Percentiles rank a stretch among this genome's conserved stretches.
These are phyloP conservation scores for Strobilomyces echinocephalus DNA, from an alignment of 768 basidiomycete genomes.

Conservation along the genomic window DNA sequence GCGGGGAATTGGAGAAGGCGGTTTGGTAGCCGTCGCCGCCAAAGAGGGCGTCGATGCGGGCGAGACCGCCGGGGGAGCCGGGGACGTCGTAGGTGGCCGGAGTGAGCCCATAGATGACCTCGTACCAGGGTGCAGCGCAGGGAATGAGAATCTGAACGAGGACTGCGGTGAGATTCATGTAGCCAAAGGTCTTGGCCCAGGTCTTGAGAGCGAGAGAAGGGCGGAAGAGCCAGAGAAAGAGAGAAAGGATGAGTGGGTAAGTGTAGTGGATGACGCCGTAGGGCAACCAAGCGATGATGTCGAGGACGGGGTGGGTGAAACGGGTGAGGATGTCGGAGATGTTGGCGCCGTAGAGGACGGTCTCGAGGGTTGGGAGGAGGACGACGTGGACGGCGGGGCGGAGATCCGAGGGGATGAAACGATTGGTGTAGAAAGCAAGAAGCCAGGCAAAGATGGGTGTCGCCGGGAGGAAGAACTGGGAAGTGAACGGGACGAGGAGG, in stretches of 20 bases:
- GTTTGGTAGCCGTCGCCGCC: conserved; percentile 70
- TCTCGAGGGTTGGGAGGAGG: conserved; percentile 90
- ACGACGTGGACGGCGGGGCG: conserved; percentile 88
- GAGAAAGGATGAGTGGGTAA: conserved; percentile 81
- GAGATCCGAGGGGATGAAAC: conserved; percentile 72
- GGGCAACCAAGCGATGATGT: conserved; percentile 92
- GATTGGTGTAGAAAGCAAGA: conserved; percentile 78
- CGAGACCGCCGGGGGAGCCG: conserved; percentile 90
- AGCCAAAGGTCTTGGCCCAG: conserved; percentile 87
- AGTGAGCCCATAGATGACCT: conserved; percentile 91
- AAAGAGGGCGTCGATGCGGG: conserved; percentile 87
- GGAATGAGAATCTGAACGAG: conserved; percentile 85
- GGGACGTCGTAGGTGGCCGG: conserved; percentile 91
- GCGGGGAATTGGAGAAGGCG: conserved; percentile 80
- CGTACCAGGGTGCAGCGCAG: conserved; percentile 96
- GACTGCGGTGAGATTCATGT: conserved; percentile 88
- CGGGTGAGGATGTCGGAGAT: conserved; percentile 95
- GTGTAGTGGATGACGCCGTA: conserved; percentile 94
- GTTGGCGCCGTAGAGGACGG: conserved; percentile 94
- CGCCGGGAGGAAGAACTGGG: conserved; percentile 87
- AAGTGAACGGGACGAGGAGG: conserved; percentile 79
- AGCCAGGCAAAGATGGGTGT: conserved; percentile 85
- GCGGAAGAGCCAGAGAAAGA: conserved; percentile 86
- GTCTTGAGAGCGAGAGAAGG: conserved; percentile 73
- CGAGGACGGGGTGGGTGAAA: conserved; percentile 87